These are phyloP conservation scores for Acacia pycnantha DNA, from an alignment of 331 rosid species.

Conservation along the genomic window DNA sequence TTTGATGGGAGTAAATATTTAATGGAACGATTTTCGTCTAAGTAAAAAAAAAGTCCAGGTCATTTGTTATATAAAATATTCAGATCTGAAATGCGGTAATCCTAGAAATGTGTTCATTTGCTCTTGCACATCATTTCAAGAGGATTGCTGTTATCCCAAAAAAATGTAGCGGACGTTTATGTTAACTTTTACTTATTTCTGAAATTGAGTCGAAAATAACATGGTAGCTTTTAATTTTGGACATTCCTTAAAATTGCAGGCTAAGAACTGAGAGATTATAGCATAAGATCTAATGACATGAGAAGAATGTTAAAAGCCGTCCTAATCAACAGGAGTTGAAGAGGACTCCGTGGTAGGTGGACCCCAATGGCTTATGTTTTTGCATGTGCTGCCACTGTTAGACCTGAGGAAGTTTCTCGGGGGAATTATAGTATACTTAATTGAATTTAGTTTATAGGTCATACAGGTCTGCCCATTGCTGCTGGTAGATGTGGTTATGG, in stretches of 20 bases:
- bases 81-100: conserved; percentile 13
- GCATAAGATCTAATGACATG: not conserved
- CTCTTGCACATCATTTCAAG: not conserved
- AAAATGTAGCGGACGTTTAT: not conserved
- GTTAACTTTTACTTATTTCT: not conserved
- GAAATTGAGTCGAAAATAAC: conserved; percentile 1
- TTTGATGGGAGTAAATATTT: conserved; percentile 7
- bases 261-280: conserved; percentile 32
- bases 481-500: not conserved
- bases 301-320: conserved; percentile 3
- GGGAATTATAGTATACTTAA: not conserved
- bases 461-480: not conserved
- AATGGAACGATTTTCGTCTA: not conserved
- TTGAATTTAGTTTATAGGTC: not conserved
- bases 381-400: not conserved
- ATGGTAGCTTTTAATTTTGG: conserved; percentile 22
- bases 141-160: not conserved
- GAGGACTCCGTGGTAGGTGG: not conserved
- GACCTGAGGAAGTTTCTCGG: not conserved
- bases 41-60: not conserved
- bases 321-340: conserved; percentile 12
- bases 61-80: not conserved
- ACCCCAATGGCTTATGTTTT: not conserved
- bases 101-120: not conserved
- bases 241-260: conserved; percentile 38